Evolutionary conservation across 225 moss, liverwort and hornwort genomes (phyloP), one percentile per base, ranked within the genome.

Genomic region (Rhytidiadelphus loreus): DNA sequence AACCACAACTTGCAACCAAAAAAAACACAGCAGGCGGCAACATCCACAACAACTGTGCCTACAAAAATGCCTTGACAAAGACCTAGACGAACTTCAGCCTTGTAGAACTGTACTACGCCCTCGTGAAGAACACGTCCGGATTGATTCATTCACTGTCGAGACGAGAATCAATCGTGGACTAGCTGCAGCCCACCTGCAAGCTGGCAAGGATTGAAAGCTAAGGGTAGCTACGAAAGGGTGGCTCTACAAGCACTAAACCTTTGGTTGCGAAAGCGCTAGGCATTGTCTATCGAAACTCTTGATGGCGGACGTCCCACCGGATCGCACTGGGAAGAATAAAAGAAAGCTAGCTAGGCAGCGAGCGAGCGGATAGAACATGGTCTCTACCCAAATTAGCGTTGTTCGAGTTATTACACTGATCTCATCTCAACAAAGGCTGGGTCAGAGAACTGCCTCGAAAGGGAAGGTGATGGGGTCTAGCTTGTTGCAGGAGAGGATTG

Each of bases 21-120:
- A 71, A 41, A 48, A 20, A 37, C 8, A 74, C 37, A 85, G 60
- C 76, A 74, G 35, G 72, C 43, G 68, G 80, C 59, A 44, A 69
- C 69, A 52, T 48, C 52, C 52, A 41, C 88, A 83, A 90, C 87
- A 88, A 88, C 93, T 91, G 91, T 87, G 89, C 90, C 91, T 93
- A 90, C 88, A 93, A 92, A 93, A 91, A 88, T 88, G 91, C 86
- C 87, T 73, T 88, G 85, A 91, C 92, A 84, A 89, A 78, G 85
- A 93, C 92, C 91, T 88, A 91, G 86, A 81, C 65, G 77, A 86
- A 77, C 83, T 44, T 76, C 83, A 90, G 88, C 82, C 87, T 57
- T 57, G 84, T 77, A 66, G 46, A 32, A 78, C 84, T 62, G 75
- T 55, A 55, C 76, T n/a, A 66, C 74, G 58, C 86, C 58, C 81